phyloP scores from a whole-genome alignment of 2,329 filamentous ascomycete species.

The Claviceps pazoutovae region DNA sequence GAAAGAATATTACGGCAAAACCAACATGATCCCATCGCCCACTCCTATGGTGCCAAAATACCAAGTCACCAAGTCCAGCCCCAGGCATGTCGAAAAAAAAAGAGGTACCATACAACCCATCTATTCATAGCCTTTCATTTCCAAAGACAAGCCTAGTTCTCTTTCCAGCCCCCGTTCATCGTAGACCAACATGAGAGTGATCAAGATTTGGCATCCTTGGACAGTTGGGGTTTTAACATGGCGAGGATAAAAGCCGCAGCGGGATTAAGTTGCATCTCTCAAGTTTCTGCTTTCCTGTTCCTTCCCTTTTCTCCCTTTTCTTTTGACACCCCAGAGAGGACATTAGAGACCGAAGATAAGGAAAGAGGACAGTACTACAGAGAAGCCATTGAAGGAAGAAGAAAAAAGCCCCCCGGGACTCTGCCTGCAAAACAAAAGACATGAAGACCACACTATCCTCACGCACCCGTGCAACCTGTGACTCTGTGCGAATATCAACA shows the following conservation, averaged over 20 bases:
- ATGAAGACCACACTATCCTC: background rate
- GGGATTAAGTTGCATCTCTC: background rate
- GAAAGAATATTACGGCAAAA: too few relatives aligned
- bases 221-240: background rate
- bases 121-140: constrained; percentile 7
- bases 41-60: constrained; percentile 22
- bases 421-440: background rate
- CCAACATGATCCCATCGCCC: constrained; percentile 18
- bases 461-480: background rate
- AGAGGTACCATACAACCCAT: constrained; percentile 14
- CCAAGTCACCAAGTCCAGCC: constrained; percentile 16
- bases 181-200: background rate
- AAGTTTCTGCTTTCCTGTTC: background rate
- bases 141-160: background rate
- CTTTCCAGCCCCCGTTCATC: background rate
- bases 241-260: background rate
- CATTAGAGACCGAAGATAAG: background rate
- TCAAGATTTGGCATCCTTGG: background rate
- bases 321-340: background rate
- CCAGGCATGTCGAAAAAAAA: constrained; percentile 8
- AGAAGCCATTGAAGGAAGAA: background rate
- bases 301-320: background rate
- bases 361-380: background rate
- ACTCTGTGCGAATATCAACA: background rate
- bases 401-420: background rate